Conservation (phyloP, 1,284 basidiomycete species). For the Neotropicomus parvogracilis region DNA sequence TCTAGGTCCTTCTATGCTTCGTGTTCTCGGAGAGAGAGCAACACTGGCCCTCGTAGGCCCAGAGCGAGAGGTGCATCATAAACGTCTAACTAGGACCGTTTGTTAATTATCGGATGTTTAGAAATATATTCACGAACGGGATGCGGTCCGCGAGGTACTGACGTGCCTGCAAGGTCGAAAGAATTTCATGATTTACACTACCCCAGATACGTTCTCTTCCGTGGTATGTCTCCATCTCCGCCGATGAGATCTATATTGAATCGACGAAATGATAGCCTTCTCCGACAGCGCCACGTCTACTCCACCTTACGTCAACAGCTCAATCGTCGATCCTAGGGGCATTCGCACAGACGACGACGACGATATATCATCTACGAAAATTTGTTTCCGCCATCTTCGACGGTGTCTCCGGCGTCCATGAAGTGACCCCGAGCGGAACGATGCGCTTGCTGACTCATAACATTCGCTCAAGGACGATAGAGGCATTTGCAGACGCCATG, state of each 20-base stretch:
- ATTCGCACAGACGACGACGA: slow-evolving; percentile 55
- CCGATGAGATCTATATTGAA: not conserved
- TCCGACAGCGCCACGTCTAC: slow-evolving; percentile 52
- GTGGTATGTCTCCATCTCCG: slow-evolving; percentile 20
- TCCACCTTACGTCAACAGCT: slow-evolving; percentile 60
- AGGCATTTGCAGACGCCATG: slow-evolving; percentile 79
- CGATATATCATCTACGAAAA: slow-evolving; percentile 55
- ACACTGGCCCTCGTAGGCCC: slow-evolving; percentile 29
- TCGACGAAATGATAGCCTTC: slow-evolving; percentile 40
- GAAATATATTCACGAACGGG: slow-evolving; percentile 68
- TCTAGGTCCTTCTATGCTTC: slow-evolving; percentile 48
- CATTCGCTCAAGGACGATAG: slow-evolving; percentile 55
- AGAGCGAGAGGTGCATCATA: slow-evolving; percentile 31
- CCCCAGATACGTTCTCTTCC: slow-evolving; percentile 37
- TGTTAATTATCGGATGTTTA: slow-evolving; percentile 24
- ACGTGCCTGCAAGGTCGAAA: slow-evolving; percentile 67
- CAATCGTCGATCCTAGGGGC: slow-evolving; percentile 59
- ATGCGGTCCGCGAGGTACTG: slow-evolving; percentile 70
- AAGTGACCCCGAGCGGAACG: slow-evolving; percentile 20
- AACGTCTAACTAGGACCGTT: not conserved
- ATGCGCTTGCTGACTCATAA: slow-evolving; percentile 21
- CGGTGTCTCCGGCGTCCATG: slow-evolving; percentile 23
- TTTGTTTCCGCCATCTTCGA: slow-evolving; percentile 50
- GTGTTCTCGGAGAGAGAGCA: slow-evolving; percentile 33
- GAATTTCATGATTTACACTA: slow-evolving; percentile 54